Conservation (phyloP, 768 basidiomycete species). For the Boletus tylopilopsis region DNA sequence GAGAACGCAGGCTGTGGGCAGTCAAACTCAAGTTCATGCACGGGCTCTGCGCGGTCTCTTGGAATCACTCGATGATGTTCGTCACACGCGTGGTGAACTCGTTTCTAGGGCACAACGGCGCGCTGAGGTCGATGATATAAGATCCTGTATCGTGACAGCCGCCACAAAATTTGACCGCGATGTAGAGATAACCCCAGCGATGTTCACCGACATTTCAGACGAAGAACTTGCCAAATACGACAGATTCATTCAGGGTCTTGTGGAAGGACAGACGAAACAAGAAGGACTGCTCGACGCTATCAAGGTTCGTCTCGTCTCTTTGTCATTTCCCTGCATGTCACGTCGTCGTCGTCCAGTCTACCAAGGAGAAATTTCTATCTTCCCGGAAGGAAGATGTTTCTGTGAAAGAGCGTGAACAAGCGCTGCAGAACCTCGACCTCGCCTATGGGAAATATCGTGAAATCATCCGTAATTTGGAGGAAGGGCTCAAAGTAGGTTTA, state of each 20-base stretch:
- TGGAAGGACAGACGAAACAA: slow-evolving; percentile 54
- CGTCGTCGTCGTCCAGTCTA: slow-evolving; percentile 36
- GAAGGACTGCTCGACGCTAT: slow-evolving; percentile 61
- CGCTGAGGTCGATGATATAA: slow-evolving; percentile 70
- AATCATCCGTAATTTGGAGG: slow-evolving; percentile 78
- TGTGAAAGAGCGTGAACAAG: slow-evolving; percentile 77
- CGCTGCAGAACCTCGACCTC: slow-evolving; percentile 76
- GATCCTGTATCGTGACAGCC: slow-evolving; percentile 58
- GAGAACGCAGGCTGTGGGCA: slow-evolving; percentile 35
- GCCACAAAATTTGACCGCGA: slow-evolving; percentile 64
- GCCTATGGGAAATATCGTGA: slow-evolving; percentile 89
- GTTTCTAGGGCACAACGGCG: slow-evolving; percentile 62
- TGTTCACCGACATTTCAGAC: slow-evolving; percentile 84
- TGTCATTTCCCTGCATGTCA: not conserved
- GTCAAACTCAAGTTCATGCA: slow-evolving; percentile 57
- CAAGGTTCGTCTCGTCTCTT: slow-evolving; percentile 46
- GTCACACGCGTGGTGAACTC: slow-evolving; percentile 54
- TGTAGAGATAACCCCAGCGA: slow-evolving; percentile 70
- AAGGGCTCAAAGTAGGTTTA: slow-evolving; percentile 70
- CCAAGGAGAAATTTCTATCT: slow-evolving; percentile 70
- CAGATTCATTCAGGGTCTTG: slow-evolving; percentile 60
- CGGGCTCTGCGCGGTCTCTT: slow-evolving; percentile 69
- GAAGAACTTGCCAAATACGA: slow-evolving; percentile 81
- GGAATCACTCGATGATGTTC: slow-evolving; percentile 77
- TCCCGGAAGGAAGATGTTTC: slow-evolving; percentile 75